Conservation (phyloP, 2,329 filamentous ascomycete genomes). For the Fusarium metavorans region DNA sequence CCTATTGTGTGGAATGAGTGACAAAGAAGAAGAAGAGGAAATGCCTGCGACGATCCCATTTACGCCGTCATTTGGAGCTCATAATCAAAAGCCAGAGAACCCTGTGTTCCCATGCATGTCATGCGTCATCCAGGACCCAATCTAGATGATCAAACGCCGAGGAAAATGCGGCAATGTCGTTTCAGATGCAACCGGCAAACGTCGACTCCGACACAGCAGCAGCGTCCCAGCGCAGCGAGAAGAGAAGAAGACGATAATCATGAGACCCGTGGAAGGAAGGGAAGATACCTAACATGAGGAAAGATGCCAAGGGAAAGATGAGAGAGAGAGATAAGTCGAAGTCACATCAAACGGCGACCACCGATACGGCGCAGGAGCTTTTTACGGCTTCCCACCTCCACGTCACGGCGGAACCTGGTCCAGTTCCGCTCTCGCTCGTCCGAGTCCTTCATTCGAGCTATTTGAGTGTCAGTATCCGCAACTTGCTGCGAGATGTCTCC, state of each 20-base stretch:
- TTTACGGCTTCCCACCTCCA: conserved; percentile 51
- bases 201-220: conserved; percentile 28
- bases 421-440: conserved; percentile 65
- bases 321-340: background rate
- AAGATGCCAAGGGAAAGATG: conserved; percentile 5
- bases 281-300: background rate
- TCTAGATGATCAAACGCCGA: conserved; percentile 44
- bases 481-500: background rate
- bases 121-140: conserved; percentile 30
- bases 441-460: conserved; percentile 64
- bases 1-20: conserved; percentile 31
- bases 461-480: conserved; percentile 20
- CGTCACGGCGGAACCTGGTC: conserved; percentile 56
- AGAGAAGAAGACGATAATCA: background rate
- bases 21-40: conserved; percentile 29
- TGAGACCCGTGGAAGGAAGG: background rate
- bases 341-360: conserved; percentile 44
- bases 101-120: conserved; percentile 15
- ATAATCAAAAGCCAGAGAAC: conserved; percentile 26
- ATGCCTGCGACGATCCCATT: conserved; percentile 11
- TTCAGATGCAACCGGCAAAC: conserved; percentile 37
- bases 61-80: conserved; percentile 17
- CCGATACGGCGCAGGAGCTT: conserved; percentile 57
- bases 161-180: conserved; percentile 45
- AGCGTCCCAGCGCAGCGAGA: conserved; percentile 36